phyloP scores from a whole-genome alignment of 1,284 basidiomycete genomes.

The Leccinum discolor region DNA sequence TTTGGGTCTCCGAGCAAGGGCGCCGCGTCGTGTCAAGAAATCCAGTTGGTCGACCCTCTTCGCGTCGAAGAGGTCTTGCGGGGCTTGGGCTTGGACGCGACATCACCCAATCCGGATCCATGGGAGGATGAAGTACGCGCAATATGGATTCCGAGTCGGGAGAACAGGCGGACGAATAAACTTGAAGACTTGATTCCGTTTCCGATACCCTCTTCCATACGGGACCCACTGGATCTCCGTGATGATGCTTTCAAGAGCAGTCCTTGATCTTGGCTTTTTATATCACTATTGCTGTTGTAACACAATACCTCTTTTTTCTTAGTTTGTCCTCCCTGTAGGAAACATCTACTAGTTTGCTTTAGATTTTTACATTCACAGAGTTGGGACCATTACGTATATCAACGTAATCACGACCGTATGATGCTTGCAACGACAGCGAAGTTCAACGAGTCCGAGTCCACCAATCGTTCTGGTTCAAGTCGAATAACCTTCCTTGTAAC shows the following conservation, averaged over 20 bases:
- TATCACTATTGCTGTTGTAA: constrained; percentile 4
- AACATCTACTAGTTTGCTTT: constrained; percentile 14
- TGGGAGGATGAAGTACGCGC: constrained; percentile 67
- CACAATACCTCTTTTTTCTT: not conserved
- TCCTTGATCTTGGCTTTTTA: constrained; percentile 2
- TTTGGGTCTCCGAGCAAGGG: constrained; percentile 48
- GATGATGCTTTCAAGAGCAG: constrained; percentile 57
- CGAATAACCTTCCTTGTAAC: too few species aligned
- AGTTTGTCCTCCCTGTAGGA: not conserved
- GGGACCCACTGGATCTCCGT: constrained; percentile 37
- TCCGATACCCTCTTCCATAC: constrained; percentile 26
- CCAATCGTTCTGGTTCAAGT: constrained; percentile 48
- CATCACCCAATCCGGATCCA: constrained; percentile 41
- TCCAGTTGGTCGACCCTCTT: constrained; percentile 57
- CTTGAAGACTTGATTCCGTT: constrained; percentile 45
- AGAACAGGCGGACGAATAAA: constrained; percentile 50
- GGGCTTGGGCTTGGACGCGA: constrained; percentile 45
- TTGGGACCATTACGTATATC: constrained; percentile 7
- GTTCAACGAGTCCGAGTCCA: constrained; percentile 33
- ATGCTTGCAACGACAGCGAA: constrained; percentile 6
- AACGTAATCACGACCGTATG: constrained; percentile 9
- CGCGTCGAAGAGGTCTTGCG: constrained; percentile 65
- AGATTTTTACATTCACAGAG: constrained; percentile 25
- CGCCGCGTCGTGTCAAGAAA: constrained; percentile 45
- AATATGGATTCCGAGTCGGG: constrained; percentile 59